Evolutionary conservation across 2,329 filamentous ascomycete genomes (phyloP).

Genomic region (Purpureocillium lavendulum): DNA sequence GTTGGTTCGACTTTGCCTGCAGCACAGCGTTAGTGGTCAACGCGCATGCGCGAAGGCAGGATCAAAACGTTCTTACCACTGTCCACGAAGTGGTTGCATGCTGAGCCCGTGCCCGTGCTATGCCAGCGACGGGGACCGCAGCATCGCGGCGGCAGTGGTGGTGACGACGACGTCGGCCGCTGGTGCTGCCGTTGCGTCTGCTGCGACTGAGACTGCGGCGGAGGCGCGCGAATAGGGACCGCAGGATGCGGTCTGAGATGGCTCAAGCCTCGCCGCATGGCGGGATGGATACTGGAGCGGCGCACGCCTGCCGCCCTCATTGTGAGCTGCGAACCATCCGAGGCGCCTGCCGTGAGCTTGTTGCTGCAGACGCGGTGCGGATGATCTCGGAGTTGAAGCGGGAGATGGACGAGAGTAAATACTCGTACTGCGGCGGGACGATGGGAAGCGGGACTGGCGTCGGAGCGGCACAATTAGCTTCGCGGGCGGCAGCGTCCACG

Average conservation of each 20-base stretch:
- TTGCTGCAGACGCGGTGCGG: no score
- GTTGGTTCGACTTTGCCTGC: constrained; percentile 2
- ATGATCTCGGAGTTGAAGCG: no score
- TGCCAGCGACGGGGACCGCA: constrained; percentile 18
- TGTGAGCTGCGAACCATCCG: constrained; percentile 15
- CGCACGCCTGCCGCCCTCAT: constrained; percentile 24
- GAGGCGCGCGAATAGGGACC: constrained; percentile 2
- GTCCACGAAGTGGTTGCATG: constrained; percentile 27
- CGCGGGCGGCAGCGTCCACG: no score
- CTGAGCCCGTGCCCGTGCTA: constrained; percentile 17
- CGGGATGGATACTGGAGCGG: constrained; percentile 3
- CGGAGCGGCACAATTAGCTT: no score
- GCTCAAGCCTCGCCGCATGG: constrained; percentile 3
- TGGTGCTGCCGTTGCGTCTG: no score
- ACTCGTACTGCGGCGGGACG: no score
- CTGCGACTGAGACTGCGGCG: neutral
- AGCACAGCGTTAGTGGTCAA: neutral
- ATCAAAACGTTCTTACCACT: constrained; percentile 13
- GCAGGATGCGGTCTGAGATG: constrained; percentile 1
- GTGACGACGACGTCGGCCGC: no score
- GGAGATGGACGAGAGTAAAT: no score
- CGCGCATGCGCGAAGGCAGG: no score
- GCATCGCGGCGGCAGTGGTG: no score
- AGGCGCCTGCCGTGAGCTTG: neutral
- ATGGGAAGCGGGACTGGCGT: no score